Evolutionary conservation across 78 protist genomes (phyloP).

Genomic region (Bigelowiella natans): DNA sequence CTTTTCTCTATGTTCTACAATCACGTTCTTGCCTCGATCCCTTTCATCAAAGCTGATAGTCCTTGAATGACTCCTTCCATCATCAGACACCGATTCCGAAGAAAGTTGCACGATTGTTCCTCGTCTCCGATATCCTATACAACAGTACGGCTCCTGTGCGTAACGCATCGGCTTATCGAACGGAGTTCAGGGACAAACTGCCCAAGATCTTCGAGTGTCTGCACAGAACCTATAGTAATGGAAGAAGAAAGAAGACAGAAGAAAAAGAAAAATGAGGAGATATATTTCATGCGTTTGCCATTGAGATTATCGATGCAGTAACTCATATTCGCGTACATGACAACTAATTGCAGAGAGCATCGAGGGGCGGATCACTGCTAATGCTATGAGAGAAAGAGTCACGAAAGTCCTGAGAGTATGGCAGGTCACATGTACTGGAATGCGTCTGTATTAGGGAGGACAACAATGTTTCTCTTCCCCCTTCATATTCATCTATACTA

Average conservation of each 20-base stretch:
- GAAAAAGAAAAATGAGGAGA: no score
- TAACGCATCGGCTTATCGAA: constrained; percentile 14
- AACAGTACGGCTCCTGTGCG: constrained; percentile 7
- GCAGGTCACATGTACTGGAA: no score
- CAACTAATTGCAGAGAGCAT: neutral
- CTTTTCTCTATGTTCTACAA: no score
- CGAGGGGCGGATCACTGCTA: neutral
- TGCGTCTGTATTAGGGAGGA: no score
- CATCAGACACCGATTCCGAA: neutral
- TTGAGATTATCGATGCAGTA: neutral
- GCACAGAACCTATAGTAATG: neutral
- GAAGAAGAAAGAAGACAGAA: no score
- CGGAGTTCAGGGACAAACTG: neutral
- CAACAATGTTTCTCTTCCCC: no score
- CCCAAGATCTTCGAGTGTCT: neutral
- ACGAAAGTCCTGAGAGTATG: neutral
- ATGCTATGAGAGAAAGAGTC: neutral
- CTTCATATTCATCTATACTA: no score
- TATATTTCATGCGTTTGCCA: no score
- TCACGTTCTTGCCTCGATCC: no score
- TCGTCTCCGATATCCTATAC: constrained; percentile 43
- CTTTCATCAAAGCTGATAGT: no score
- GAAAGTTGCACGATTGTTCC: constrained; percentile 37
- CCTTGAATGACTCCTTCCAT: no score
- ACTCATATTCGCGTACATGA: neutral